Evolutionary conservation across 2,329 filamentous ascomycete species (phyloP).

Genomic region (Alternaria infectoria): DNA sequence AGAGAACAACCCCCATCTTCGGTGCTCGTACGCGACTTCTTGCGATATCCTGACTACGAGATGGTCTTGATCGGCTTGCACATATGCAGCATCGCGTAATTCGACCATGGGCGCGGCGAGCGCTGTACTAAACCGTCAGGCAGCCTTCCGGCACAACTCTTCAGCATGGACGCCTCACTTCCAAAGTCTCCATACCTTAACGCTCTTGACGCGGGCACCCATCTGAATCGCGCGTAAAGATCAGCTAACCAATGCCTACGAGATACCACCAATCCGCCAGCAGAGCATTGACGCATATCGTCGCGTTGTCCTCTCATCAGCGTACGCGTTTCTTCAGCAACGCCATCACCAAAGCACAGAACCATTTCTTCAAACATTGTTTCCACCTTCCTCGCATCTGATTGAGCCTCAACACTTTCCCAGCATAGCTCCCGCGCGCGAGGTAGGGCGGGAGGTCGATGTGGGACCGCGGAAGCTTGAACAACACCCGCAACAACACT

Average conservation of each 20-base stretch:
- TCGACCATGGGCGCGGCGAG: not conserved
- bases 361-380: slow-evolving; percentile 12
- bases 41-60: fast-evolving
- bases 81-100: not conserved
- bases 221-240: not conserved
- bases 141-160: not conserved
- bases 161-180: not conserved
- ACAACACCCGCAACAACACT: slow-evolving; percentile 32
- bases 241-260: slow-evolving; percentile 7
- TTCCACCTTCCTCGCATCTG: slow-evolving; percentile 29
- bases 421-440: slow-evolving; percentile 49
- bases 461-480: slow-evolving; percentile 43
- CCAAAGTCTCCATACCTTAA: not conserved
- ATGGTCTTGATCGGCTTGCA: not conserved
- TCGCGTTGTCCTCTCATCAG: slow-evolving; percentile 31
- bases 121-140: not conserved
- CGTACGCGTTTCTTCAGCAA: slow-evolving; percentile 29
- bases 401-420: slow-evolving; percentile 47
- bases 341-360: slow-evolving; percentile 24
- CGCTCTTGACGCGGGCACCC: not conserved
- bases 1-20: not conserved
- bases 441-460: slow-evolving; percentile 38
- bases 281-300: slow-evolving; percentile 26
- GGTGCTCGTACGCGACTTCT: not conserved
- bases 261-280: slow-evolving; percentile 4